These are phyloP conservation scores for Plasmodium vinckei DNA, from an alignment of 169 alveolate genomes.

Conservation along the genomic window DNA sequence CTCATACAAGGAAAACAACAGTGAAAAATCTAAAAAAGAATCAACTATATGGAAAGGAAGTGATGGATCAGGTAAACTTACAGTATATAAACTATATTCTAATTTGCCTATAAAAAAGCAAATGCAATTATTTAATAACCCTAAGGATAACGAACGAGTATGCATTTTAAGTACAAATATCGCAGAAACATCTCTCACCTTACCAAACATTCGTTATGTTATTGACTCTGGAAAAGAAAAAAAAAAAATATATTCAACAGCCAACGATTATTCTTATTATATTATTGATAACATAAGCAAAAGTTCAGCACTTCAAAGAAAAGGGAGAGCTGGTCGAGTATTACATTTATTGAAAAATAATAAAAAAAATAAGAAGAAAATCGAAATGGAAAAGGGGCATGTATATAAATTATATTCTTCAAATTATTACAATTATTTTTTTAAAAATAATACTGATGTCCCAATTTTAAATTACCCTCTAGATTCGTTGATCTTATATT, in stretches of 20 bases:
- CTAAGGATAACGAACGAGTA: constrained; percentile 92
- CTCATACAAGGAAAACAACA: constrained; percentile 30
- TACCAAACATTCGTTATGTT: constrained; percentile 97
- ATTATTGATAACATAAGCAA: constrained; percentile 91
- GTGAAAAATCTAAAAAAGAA: constrained; percentile 56
- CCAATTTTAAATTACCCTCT: constrained; percentile 75
- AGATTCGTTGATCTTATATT: constrained; percentile 60
- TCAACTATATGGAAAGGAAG: constrained; percentile 82
- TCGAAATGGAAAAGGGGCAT: constrained; percentile 76
- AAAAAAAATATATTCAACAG: constrained; percentile 90
- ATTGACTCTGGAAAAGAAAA: constrained; percentile 98
- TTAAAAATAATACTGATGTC: constrained; percentile 68
- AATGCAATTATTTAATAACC: constrained; percentile 87
- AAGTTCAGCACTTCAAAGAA: constrained; percentile 96
- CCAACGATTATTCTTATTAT: constrained; percentile 91
- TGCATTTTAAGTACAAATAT: constrained; percentile 98
- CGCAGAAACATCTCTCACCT: constrained; percentile 99
- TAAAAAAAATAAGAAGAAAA: constrained; percentile 70
- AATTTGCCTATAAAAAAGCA: constrained; percentile 78
- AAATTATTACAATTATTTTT: constrained; percentile 72
- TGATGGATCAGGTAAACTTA: constrained; percentile 82
- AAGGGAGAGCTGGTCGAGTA: constrained; percentile 99
- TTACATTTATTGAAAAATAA: constrained; percentile 72
- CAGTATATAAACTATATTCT: constrained; percentile 91
- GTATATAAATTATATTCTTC: constrained; percentile 75